Percentiles rank a stretch among this genome's conserved stretches.
These are phyloP conservation scores for Iodosphaeria phyllophila DNA, from an alignment of 2,329 filamentous ascomycete species.

Conservation along the genomic window DNA sequence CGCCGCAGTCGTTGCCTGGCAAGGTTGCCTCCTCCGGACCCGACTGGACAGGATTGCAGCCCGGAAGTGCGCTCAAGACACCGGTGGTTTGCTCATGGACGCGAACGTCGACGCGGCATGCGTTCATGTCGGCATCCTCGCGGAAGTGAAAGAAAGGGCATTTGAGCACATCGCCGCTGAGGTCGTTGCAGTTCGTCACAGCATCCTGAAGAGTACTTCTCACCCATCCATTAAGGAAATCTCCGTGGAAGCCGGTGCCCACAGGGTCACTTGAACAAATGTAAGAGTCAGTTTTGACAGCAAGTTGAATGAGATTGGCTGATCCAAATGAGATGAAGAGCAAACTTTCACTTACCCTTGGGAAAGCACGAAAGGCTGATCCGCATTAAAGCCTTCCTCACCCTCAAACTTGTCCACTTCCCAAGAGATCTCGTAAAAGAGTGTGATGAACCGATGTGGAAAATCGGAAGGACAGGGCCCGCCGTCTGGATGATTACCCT, in stretches of 20 bases:
- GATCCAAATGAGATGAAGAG: too few species aligned
- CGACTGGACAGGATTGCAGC: slow-evolving; percentile 29
- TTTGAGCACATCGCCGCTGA: slow-evolving; percentile 21
- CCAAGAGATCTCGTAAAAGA: slow-evolving; percentile 43
- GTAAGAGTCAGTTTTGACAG: not conserved
- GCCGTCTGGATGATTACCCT: slow-evolving; percentile 20
- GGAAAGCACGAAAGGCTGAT: slow-evolving; percentile 32
- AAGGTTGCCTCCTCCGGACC: slow-evolving; percentile 9
- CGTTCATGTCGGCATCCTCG: slow-evolving; percentile 17
- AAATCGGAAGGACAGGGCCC: slow-evolving; percentile 30
- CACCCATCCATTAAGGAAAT: slow-evolving; percentile 44
- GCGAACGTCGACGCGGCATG: slow-evolving; percentile 25
- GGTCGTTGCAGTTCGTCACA: slow-evolving; percentile 25
- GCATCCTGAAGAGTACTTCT: slow-evolving; percentile 26
- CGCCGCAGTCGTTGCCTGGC: slow-evolving; percentile 14
- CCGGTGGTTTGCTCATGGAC: slow-evolving; percentile 21
- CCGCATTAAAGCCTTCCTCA: too few species aligned
- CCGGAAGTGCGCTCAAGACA: slow-evolving; percentile 25
- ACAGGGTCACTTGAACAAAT: slow-evolving; percentile 14
- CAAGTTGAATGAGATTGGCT: too few species aligned
- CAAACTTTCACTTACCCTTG: slow-evolving; percentile 8
- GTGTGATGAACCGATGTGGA: slow-evolving; percentile 33
- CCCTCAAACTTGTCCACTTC: slow-evolving; percentile 28
- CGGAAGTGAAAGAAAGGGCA: slow-evolving; percentile 23
- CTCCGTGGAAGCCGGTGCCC: slow-evolving; percentile 35